Percentiles rank a stretch among this genome's conserved stretches.
phyloP scores from a whole-genome alignment of 495 filamentous ascomycete genomes.

The Staphylotrichum longicolle region DNA sequence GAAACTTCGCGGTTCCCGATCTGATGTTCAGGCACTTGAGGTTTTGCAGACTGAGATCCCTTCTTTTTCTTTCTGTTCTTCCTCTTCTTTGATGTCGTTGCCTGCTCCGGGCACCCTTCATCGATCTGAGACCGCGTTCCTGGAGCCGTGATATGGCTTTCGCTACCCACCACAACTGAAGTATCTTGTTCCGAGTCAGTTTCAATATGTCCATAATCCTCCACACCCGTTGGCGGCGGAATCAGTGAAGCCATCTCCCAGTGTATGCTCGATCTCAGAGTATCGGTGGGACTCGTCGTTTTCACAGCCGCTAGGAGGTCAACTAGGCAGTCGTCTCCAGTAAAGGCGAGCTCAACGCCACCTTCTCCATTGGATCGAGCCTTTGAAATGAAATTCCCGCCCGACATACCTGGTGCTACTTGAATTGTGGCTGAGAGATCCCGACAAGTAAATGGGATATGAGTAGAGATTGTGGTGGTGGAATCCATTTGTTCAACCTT shows the following conservation, averaged over 20 bases:
- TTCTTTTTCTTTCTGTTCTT: not conserved
- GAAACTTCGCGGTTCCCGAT: too few relatives aligned
- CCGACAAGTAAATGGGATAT: not conserved
- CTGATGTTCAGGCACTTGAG: too few relatives aligned
- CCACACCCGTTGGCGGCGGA: not conserved
- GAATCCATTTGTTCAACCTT: not conserved
- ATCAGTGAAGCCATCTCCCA: conserved; percentile 23
- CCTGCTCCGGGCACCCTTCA: not conserved
- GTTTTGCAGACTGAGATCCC: too few relatives aligned
- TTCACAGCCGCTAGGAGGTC: conserved; percentile 9
- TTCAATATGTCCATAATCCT: not conserved
- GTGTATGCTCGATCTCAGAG: not conserved
- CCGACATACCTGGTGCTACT: not conserved
- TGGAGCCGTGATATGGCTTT: too few relatives aligned
- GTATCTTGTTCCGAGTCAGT: too few relatives aligned
- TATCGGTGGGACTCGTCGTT: not conserved
- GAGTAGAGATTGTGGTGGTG: not conserved
- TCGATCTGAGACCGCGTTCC: not conserved
- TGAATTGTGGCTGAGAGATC: not conserved
- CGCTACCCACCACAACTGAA: not conserved
- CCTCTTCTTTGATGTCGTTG: not conserved
- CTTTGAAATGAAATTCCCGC: not conserved
- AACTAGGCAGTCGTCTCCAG: conserved; percentile 10
- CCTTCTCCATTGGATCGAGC: not conserved
- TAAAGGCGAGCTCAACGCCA: not conserved